Evolutionary conservation across 441 rosid species (phyloP), one percentile per base, ranked within the genome.

Genomic region (Corymbia citriodora): DNA sequence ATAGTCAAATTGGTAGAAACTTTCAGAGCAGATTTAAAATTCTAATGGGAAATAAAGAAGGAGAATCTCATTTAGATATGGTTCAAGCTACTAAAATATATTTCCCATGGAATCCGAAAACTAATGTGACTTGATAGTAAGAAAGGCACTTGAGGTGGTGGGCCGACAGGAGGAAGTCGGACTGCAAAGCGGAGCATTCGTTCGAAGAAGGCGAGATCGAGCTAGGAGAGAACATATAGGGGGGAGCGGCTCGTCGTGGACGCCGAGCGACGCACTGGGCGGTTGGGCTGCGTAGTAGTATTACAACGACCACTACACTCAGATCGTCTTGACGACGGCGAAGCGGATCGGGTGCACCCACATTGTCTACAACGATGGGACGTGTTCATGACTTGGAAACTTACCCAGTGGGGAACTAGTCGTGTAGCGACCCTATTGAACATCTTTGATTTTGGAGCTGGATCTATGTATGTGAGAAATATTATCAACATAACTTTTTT

Each of bases 301-400:
- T 0, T n/a, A n/a, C 72, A 65, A 19, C 36, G 36, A 19, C 36
- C 72, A 65, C 36, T n/a, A 65, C 36, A 65, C 72, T 16, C 31
- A 29, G 18, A 63, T n/a, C 10, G 10, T 63, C 31, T 29, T 9
- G 72, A 14, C 27, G 70, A 61, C 14, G 31, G 29, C 9, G 31
- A 61, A 9, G 33, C 2, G 16, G 9, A 61, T 61, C 8, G 4
- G 70, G 70, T 61, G 9, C 16, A 4, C 17, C 70, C 70, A 2
- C 33, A 15, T 29, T 31, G 33, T 61, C 31, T 61, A 9, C 17
- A 55, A 40, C 45, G 45, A 40, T 6, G 98, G 59, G 98, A 95
- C 89, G 98, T 96, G 90, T 97, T 97, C 89, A 97, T 96, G 95
- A 97, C 96, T 45, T 97, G 99, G 91, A 97, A 97, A 36, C 40